Evolutionary conservation across 441 rosid genomes (phyloP), one percentile per base, ranked within the genome.

Genomic region (Adansonia gregorii): DNA sequence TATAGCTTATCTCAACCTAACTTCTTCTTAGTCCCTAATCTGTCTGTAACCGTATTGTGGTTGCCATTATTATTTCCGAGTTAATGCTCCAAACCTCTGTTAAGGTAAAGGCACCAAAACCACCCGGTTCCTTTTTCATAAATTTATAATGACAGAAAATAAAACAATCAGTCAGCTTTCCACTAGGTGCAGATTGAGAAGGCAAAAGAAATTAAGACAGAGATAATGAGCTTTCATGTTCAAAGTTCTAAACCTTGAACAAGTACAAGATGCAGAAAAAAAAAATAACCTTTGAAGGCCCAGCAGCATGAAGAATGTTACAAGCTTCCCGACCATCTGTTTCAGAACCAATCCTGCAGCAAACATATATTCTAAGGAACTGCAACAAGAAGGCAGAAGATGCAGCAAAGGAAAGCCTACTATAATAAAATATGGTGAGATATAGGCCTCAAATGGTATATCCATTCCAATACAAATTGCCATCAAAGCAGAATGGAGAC

Each of bases 281-380:
- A 43, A 51, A 66, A 55, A 66, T 65, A 78, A 94, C 99, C 94
- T 94, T 96, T 63, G 97, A 85, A 80, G 99, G 98, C 58, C 99
- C 99, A 80, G 93, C 94, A 78, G 92, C 91, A 82, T 97, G 99
- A 88, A 97, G 96, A 82, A 83, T 83, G 71, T 89, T 92, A 82
- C 99, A 97, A 81, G 97, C 99, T 87, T 92, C 91, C 79, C 90
- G 86, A 27, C 98, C 99, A 86, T 97, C 98, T 72, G 78, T 83
- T 85, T 97, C 98, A 58, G 93, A 85, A 69, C 63, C 81, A 80
- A 97, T 97, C 89, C 99, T 97, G 86, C 77, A 65, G 80, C 15
- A 79, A 76, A 59, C 15, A 79, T 67, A 58, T 80, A 67, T 78
- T 78, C 74, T 83, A 66, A 82, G 80, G 51, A 83, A 71, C 66